Conservation (phyloP, 306 rosid species). For the Cercis canadensis region DNA sequence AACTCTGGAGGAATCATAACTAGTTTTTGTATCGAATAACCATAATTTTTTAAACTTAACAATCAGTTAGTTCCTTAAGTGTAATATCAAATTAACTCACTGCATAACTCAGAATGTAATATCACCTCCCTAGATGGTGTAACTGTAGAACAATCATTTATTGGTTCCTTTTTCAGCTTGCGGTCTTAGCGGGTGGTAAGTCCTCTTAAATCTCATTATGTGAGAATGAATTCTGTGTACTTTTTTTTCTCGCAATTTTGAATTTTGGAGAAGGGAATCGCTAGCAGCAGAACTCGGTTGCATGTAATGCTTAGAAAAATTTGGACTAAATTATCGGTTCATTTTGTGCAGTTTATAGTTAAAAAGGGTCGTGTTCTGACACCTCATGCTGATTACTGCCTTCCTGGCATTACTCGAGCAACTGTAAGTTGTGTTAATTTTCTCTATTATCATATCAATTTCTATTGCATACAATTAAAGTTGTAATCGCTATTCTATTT, state of each 20-base stretch:
- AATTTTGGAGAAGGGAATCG: background rate
- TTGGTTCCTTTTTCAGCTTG: background rate
- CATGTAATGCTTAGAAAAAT: slow-evolving; percentile 11
- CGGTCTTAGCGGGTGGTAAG: background rate
- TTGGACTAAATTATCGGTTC: slow-evolving; percentile 12
- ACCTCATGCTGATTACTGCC: slow-evolving; percentile 90
- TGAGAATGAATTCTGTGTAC: background rate
- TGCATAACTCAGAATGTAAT: slow-evolving; percentile 22
- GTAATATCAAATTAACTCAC: background rate
- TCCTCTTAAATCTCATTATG: background rate
- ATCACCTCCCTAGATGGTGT: slow-evolving; percentile 4
- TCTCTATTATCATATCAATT: slow-evolving; percentile 5
- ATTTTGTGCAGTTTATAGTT: slow-evolving; percentile 69
- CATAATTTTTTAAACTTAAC: no score
- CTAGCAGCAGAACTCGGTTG: slow-evolving; percentile 1
- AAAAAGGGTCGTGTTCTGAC: slow-evolving; percentile 76
- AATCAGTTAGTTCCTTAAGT: no score
- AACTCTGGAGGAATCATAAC: no score
- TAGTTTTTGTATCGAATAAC: no score
- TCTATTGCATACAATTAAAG: background rate
- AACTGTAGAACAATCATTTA: background rate
- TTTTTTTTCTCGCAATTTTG: background rate
- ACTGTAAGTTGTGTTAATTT: slow-evolving; percentile 55
- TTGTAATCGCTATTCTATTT: background rate
- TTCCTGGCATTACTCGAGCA: slow-evolving; percentile 87